Evolutionary conservation across 148 eudicot genomes (phyloP).

Genomic region (Pouteria glomerata): DNA sequence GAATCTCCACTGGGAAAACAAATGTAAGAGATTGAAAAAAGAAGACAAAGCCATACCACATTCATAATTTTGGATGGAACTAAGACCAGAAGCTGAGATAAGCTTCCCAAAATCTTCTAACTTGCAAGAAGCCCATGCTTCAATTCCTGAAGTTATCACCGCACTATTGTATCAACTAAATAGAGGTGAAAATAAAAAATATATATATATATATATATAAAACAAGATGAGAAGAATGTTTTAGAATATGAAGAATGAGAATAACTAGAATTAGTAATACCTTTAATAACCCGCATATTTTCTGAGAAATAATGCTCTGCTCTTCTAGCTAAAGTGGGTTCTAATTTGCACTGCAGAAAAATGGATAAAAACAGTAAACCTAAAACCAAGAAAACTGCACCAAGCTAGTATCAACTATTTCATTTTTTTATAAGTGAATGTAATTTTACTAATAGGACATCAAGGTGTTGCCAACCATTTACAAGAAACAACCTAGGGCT

Average conservation of each 20-base stretch:
- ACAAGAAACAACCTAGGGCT: no score
- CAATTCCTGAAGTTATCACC: constrained; percentile 46
- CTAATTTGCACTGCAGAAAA: constrained; percentile 54
- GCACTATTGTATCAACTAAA: neutral
- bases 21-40: neutral
- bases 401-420: neutral
- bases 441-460: no score
- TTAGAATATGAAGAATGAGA: constrained; percentile 2
- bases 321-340: constrained; percentile 70
- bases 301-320: constrained; percentile 97
- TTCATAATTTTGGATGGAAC: constrained; percentile 93
- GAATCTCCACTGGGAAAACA: neutral
- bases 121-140: constrained; percentile 87
- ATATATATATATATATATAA: no score
- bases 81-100: constrained; percentile 79
- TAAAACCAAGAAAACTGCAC: neutral
- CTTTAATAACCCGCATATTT: constrained; percentile 71
- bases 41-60: constrained; percentile 48
- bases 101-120: constrained; percentile 87
- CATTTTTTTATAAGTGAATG: no score
- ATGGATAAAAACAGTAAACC: neutral
- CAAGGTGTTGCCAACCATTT: no score
- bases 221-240: neutral
- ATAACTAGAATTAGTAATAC: constrained; percentile 22
- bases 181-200: constrained; percentile 1